These are phyloP conservation scores for Mycena chlorophos DNA, from an alignment of 768 basidiomycete genomes.

Conservation along the genomic window DNA sequence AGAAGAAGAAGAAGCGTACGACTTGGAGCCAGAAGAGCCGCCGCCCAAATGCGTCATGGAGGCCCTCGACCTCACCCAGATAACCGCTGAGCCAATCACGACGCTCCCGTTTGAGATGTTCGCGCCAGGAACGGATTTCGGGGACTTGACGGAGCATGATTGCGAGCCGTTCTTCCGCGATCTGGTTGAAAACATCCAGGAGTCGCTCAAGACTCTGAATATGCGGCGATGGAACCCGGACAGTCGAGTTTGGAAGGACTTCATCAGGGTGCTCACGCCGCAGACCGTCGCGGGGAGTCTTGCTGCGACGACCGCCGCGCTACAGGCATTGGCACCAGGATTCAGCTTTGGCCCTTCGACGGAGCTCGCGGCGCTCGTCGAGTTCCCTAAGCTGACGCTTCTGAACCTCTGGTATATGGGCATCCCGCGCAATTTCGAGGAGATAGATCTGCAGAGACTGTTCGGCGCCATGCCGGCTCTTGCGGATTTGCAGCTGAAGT, in stretches of 20 bases:
- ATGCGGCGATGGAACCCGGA: background rate
- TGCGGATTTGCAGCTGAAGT: background rate
- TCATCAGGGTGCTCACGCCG: background rate
- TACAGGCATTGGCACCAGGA: background rate
- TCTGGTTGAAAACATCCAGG: background rate
- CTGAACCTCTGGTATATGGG: background rate
- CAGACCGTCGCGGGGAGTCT: background rate
- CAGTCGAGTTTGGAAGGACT: slow-evolving; percentile 2
- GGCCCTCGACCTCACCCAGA: background rate
- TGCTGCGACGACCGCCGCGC: background rate
- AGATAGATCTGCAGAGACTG: background rate
- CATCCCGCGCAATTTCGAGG: background rate
- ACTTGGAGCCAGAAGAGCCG: background rate
- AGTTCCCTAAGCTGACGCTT: background rate
- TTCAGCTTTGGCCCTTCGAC: background rate
- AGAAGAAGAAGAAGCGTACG: background rate
- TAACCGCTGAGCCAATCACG: background rate
- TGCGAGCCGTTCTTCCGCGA: slow-evolving; percentile 1
- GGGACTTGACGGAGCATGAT: background rate
- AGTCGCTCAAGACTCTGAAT: background rate
- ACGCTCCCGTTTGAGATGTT: background rate
- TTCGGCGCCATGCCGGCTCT: background rate
- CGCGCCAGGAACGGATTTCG: background rate
- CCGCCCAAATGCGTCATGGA: background rate
- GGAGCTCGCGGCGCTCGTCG: background rate